These are phyloP conservation scores for Ettlia oleoabundans DNA, from an alignment of 139 green algal genomes.

Conservation along the genomic window DNA sequence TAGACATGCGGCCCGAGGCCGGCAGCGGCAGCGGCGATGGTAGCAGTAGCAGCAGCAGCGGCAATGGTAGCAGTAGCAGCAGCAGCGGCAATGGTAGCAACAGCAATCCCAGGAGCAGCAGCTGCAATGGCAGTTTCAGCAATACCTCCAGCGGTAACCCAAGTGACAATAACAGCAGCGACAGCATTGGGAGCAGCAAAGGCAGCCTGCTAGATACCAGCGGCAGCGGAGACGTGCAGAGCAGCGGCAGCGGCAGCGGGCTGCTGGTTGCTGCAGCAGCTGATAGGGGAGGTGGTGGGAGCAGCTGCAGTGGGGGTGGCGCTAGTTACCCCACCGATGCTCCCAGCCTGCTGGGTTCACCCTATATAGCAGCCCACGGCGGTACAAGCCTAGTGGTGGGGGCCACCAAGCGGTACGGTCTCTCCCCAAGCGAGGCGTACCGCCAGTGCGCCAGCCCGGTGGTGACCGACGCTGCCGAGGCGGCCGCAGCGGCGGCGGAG, in stretches of 20 bases:
- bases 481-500: not conserved
- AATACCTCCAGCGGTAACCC: too few relatives aligned
- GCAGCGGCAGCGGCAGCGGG: too few relatives aligned
- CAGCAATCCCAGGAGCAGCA: not conserved
- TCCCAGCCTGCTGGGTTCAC: conserved; percentile 77
- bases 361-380: conserved; percentile 75
- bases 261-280: too few relatives aligned
- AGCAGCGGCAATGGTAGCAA: not conserved
- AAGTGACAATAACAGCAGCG: too few relatives aligned
- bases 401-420: conserved; percentile 70
- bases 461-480: conserved; percentile 8
- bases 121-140: not conserved
- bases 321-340: conserved; percentile 39
- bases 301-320: not conserved
- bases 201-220: too few relatives aligned
- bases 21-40: not conserved
- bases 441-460: conserved; percentile 31
- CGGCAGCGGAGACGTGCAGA: too few relatives aligned
- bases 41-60: not conserved
- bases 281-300: too few relatives aligned
- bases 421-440: conserved; percentile 52
- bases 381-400: conserved; percentile 64
- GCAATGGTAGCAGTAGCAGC: not conserved
- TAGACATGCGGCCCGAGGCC: conserved; percentile 56
- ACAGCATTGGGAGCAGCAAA: not conserved